Evolutionary conservation across 2,329 filamentous ascomycete species (phyloP).

Genomic region (Fusarium illudens): DNA sequence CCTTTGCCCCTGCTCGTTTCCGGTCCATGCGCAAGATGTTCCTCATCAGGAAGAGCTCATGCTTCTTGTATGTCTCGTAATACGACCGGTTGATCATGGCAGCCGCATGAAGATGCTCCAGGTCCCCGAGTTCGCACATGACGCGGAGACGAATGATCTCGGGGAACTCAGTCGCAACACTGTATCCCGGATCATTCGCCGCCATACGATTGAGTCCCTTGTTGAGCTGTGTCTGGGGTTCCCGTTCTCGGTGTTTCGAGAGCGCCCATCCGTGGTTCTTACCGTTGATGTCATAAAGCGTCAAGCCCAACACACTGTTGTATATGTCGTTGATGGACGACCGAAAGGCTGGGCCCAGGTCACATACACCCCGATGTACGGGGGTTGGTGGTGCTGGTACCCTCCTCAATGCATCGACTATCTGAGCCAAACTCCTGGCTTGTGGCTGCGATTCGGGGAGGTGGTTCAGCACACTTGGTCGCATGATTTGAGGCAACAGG

Average conservation of each 20-base stretch:
- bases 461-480: constrained; percentile 40
- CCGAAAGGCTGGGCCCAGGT: constrained; percentile 58
- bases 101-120: constrained; percentile 54
- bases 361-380: constrained; percentile 56
- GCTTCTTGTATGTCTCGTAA: constrained; percentile 55
- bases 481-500: constrained; percentile 53
- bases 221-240: constrained; percentile 48
- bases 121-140: constrained; percentile 50
- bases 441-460: constrained; percentile 40
- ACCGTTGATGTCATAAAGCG: constrained; percentile 58
- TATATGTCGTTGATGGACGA: constrained; percentile 59
- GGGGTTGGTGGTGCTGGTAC: constrained; percentile 56
- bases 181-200: constrained; percentile 43
- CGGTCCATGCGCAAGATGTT: constrained; percentile 46
- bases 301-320: constrained; percentile 59
- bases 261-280: constrained; percentile 60
- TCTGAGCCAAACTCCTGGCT: constrained; percentile 54
- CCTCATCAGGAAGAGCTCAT: constrained; percentile 53
- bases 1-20: constrained; percentile 26
- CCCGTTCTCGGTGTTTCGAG: constrained; percentile 49
- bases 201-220: constrained; percentile 47
- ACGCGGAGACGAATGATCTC: constrained; percentile 53
- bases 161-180: constrained; percentile 46
- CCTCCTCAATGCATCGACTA: constrained; percentile 54
- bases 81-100: constrained; percentile 55